phyloP scores from a whole-genome alignment of 805 yeast species.

The Kurtzmaniella cleridarum region DNA sequence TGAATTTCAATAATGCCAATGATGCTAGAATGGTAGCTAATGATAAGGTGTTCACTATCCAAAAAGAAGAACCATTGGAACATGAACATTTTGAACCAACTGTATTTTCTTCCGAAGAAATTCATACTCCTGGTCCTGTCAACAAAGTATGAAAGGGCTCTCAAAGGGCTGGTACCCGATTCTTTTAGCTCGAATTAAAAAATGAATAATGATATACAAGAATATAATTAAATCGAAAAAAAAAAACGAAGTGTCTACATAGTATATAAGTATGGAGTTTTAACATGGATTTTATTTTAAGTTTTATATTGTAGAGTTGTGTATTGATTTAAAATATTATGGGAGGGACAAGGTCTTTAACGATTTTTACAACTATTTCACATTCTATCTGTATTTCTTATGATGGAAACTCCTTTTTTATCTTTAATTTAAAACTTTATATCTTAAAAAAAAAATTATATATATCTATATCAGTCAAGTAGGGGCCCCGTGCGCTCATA shows the following conservation, averaged over 20 bases:
- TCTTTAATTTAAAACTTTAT: no score
- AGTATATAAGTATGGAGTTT: background rate
- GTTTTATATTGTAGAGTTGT: no score
- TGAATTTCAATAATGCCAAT: slow-evolving; percentile 28
- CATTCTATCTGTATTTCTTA: no score
- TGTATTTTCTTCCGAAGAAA: slow-evolving; percentile 36
- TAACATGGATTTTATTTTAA: no score
- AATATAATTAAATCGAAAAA: no score
- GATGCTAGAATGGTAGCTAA: slow-evolving; percentile 29
- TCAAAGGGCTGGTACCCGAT: background rate
- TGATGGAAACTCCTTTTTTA: no score
- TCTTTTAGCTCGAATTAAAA: background rate
- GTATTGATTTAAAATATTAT: no score
- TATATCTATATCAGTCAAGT: no score
- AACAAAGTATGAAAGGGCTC: slow-evolving; percentile 15
- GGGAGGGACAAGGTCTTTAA: no score
- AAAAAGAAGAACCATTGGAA: slow-evolving; percentile 9
- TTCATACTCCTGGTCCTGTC: slow-evolving; percentile 41
- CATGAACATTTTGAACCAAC: slow-evolving; percentile 32
- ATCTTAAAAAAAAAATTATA: no score
- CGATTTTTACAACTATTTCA: no score
- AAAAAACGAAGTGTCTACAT: background rate
- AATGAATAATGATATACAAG: background rate
- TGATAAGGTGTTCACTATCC: slow-evolving; percentile 22
- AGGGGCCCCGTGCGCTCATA: no score